Base-by-base conservation (phyloP, 148 eudicot species). In the Camellia granthamiana region DNA sequence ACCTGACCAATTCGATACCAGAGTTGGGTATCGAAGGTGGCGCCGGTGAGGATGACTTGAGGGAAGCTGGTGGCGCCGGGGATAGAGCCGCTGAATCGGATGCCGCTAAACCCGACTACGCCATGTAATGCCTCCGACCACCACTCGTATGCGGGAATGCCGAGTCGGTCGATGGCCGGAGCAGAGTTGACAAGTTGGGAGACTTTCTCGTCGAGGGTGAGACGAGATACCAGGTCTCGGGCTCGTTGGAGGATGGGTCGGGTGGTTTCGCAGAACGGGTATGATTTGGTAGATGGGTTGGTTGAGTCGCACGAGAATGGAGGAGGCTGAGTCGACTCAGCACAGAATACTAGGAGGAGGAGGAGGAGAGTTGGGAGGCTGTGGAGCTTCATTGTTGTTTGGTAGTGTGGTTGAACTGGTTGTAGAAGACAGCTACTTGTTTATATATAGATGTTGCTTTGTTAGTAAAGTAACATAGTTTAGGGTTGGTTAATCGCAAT, bases 1-100 rank as follows among this genome's bases (percentile, higher is more conserved):
- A 94, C 98, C 97, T 89, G 94, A 23, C 83, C 98, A 81, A 94
- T 93, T 79, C 88, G 91, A 79, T 84, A 91, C 98, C 98, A 94
- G 64, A 94, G 94, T 11, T 52, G 81, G 7, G 83, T 64, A 86
- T 94, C 98, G 55, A 94, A 94, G 6, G 97, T 79, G 58, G 98
- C 87, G 16, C 91, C 94, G 11, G 97, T 89, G 59, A 90, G 90
- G 73, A 94, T 90, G 75, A 94, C 92, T 54, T 94, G 98, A 19
- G 98, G 98, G 81, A 92, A 95, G 77, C 90, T 90, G 65, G 98
- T 95, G 77, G 94, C 95, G 55, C 78, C 81, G 0, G 8, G 59
- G 19, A 94, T 82, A 0, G 54, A 73, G 14, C 90, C 92, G 2
- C 46, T 71, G 14, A 93, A 76, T 0, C 18, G 18, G 9, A 91